Conservation (phyloP, 2,329 filamentous ascomycete genomes). For the Ascochyta clinopodiicola region DNA sequence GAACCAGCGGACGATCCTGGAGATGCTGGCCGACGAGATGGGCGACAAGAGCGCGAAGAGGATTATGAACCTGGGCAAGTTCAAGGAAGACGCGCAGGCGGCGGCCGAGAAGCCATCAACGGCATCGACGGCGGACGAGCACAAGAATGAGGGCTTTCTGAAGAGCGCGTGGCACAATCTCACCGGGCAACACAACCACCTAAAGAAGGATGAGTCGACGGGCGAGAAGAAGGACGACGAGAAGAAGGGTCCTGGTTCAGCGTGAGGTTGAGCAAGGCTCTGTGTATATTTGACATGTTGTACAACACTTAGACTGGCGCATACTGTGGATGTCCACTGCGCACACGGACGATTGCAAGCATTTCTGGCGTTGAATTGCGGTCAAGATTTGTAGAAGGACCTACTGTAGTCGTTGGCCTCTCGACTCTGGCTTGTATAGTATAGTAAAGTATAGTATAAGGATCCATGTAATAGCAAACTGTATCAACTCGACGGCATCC, state of each 20-base stretch:
- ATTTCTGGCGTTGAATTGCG: slow-evolving; percentile 39
- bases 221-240: slow-evolving; percentile 33
- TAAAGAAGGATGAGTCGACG: slow-evolving; percentile 21
- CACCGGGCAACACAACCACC: slow-evolving; percentile 70
- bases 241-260: slow-evolving; percentile 47
- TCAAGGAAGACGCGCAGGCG: slow-evolving; percentile 39
- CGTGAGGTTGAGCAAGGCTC: slow-evolving; percentile 4
- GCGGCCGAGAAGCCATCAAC: slow-evolving; percentile 22
- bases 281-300: slow-evolving; percentile 19
- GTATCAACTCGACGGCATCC: neutral
- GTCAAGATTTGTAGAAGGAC: slow-evolving; percentile 30
- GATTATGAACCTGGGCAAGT: slow-evolving; percentile 79
- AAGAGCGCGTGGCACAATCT: slow-evolving; percentile 93
- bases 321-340: slow-evolving; percentile 17
- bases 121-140: slow-evolving; percentile 40
- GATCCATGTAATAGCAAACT: slow-evolving; percentile 9
- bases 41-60: slow-evolving; percentile 89
- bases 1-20: slow-evolving; percentile 90
- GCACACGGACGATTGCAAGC: slow-evolving; percentile 29
- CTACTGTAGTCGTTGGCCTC: slow-evolving; percentile 31
- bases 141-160: slow-evolving; percentile 87
- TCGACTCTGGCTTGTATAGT: slow-evolving; percentile 46
- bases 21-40: slow-evolving; percentile 97
- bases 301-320: slow-evolving; percentile 26
- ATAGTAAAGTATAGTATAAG: slow-evolving; percentile 27